Base-by-base conservation (phyloP, 2,329 filamentous ascomycete species). In the Ceratocystis papillata region DNA sequence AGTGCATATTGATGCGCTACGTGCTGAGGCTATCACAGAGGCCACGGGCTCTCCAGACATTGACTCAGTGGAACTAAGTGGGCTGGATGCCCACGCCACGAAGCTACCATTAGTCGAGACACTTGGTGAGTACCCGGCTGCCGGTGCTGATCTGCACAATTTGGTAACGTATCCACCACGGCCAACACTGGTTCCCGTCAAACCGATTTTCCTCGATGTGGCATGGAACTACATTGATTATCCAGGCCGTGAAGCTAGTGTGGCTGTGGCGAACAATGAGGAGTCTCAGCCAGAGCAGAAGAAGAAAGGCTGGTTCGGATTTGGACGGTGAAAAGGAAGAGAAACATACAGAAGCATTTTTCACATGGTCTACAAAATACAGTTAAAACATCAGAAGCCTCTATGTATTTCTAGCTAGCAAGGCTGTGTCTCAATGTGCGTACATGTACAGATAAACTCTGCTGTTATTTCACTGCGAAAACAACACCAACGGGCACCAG, bases 171-270 rank as follows among this genome's bases (percentile, higher is more conserved):
- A 92, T 75, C 94, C 94, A 12, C 93, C 1, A 17, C 88, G 86
- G 73, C 78, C 96, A 70, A 85, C 89, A 69, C 82, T 88, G 1
- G 85, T 97, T 48, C 91, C 94, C 0, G 87, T 96, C 64, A 99
- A 99, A 79, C 94, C 94, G 33, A 81, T 97, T 44, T 97, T 97
- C 80, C 84, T 97, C 67, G 94, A 99, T 73, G 87, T 96, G 6
- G 94, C 94, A 8, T 99, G 90, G 89, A 97, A 97, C 74, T 97
- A 96, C 74, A 92, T 99, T 69, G 85, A 90, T 62, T 99, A 99
- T 73, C 91, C 92, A 0, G 86, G 85, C 44, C 84, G 84, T 70
- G 72, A 70, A 65, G 28, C 20, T 25, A 70, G 68, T 5, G 69
- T 68, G 28, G 70, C 71, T 7, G 50, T 64, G 5, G 45, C 72